These are phyloP conservation scores for Dendrobium officinale DNA, from an alignment of 106 monocot species.

Conservation along the genomic window DNA sequence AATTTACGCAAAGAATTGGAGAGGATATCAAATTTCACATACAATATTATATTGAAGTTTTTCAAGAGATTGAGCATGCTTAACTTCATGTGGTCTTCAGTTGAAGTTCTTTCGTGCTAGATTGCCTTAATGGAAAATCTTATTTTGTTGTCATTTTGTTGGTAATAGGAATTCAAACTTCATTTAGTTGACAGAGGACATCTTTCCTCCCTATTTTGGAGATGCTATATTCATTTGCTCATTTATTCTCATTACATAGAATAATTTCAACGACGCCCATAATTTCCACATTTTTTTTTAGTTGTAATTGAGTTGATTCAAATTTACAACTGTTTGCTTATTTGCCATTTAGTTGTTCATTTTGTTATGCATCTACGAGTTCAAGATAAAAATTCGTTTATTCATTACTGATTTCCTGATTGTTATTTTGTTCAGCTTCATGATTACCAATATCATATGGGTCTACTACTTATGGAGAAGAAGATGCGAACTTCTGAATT, in stretches of 20 bases:
- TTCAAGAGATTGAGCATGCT: not conserved
- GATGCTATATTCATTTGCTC: not conserved
- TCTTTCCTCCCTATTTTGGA: not conserved
- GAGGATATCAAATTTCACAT: not conserved
- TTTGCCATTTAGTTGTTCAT: not conserved
- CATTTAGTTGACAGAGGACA: not conserved
- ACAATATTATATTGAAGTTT: not conserved
- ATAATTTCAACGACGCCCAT: not conserved
- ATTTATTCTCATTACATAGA: not conserved
- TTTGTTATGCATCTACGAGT: not conserved
- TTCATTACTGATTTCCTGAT: not conserved
- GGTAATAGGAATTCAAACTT: not conserved
- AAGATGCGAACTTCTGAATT: conserved; percentile 4
- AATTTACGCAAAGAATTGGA: too few relatives aligned
- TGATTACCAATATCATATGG: conserved; percentile 13
- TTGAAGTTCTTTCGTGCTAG: not conserved
- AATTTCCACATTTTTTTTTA: not conserved
- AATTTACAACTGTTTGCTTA: not conserved
- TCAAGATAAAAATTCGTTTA: not conserved
- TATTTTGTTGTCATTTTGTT: not conserved
- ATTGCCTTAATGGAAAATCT: too few relatives aligned
- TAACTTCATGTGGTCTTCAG: not conserved
- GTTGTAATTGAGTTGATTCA: not conserved
- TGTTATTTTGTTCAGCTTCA: conserved; percentile 8
- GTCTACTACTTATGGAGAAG: conserved; percentile 8